Conservation (phyloP, 768 basidiomycete genomes). For the Collybia sp. region DNA sequence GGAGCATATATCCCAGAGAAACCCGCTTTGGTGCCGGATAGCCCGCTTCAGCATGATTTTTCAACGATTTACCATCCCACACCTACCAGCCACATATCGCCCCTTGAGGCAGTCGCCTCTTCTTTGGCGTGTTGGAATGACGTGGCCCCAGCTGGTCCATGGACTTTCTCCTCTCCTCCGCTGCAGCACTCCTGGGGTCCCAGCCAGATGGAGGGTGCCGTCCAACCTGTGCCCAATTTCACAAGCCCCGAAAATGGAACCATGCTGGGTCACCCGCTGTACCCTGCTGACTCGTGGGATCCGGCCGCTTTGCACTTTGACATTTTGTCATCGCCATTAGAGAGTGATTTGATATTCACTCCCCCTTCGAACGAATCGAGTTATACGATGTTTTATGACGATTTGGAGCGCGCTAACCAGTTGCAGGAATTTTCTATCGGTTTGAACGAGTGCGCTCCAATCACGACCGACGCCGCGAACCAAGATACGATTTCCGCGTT, state of each 20-base stretch:
- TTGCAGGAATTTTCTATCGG: slow-evolving; percentile 5
- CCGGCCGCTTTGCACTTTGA: too few species aligned
- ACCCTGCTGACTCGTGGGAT: too few species aligned
- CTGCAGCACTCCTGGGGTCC: too few species aligned
- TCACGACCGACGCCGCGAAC: slow-evolving; percentile 2
- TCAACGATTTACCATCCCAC: slow-evolving; percentile 7
- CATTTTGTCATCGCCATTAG: too few species aligned
- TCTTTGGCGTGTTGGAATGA: slow-evolving; percentile 38
- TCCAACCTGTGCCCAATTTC: too few species aligned
- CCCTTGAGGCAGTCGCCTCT: slow-evolving; percentile 26
- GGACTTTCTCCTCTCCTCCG: not conserved
- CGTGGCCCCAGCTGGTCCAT: slow-evolving; percentile 11
- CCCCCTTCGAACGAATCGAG: slow-evolving; percentile 3
- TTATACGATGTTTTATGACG: not conserved
- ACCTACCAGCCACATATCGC: slow-evolving; percentile 15
- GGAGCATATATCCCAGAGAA: slow-evolving; percentile 7
- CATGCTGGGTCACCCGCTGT: too few species aligned
- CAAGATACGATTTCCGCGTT: slow-evolving; percentile 20
- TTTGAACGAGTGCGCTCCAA: not conserved
- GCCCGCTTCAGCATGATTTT: slow-evolving; percentile 9
- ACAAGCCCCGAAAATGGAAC: too few species aligned
- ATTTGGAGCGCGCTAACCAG: not conserved
- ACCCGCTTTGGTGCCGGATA: not conserved
- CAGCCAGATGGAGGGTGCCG: too few species aligned
- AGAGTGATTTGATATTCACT: not conserved